Conservation (phyloP, 1,284 basidiomycete genomes). For the Rhodotorula glutinis region DNA sequence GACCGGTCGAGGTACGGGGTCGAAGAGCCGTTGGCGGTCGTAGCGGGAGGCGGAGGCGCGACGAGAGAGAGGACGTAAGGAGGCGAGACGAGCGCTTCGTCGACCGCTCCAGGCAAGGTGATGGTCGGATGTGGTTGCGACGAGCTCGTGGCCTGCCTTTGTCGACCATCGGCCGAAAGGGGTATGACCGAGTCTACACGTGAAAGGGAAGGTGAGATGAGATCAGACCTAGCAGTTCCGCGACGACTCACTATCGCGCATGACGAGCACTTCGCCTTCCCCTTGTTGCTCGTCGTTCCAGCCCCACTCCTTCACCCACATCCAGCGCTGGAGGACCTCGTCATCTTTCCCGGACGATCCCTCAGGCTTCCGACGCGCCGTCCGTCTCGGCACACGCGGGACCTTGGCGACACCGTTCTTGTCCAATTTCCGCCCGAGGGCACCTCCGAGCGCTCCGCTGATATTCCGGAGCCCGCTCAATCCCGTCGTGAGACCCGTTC, state of each 20-base stretch:
- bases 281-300: constrained; percentile 53
- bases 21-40: background rate
- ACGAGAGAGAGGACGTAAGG: constrained; percentile 81
- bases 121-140: constrained; percentile 3
- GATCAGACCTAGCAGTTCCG: background rate
- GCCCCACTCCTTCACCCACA: constrained; percentile 62
- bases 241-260: constrained; percentile 70
- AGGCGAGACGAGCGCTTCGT: constrained; percentile 54
- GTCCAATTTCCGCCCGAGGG: constrained; percentile 33
- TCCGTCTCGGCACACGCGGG: constrained; percentile 15
- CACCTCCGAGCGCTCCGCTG: constrained; percentile 19
- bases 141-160: constrained; percentile 54
- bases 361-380: background rate
- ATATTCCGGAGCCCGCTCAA: constrained; percentile 15
- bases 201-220: constrained; percentile 1
- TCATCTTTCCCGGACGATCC: constrained; percentile 7
- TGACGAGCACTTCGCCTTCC: constrained; percentile 64
- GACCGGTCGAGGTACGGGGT: constrained; percentile 38
- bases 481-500: background rate
- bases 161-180: constrained; percentile 75
- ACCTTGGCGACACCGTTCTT: constrained; percentile 37
- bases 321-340: constrained; percentile 40
- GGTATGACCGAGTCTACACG: constrained; percentile 59
- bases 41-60: constrained; percentile 52
- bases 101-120: constrained; percentile 5